Percentiles rank a stretch among this genome's conserved stretches.
These are phyloP conservation scores for Cryomyces antarcticus DNA, from an alignment of 495 filamentous ascomycete species.

Conservation along the genomic window DNA sequence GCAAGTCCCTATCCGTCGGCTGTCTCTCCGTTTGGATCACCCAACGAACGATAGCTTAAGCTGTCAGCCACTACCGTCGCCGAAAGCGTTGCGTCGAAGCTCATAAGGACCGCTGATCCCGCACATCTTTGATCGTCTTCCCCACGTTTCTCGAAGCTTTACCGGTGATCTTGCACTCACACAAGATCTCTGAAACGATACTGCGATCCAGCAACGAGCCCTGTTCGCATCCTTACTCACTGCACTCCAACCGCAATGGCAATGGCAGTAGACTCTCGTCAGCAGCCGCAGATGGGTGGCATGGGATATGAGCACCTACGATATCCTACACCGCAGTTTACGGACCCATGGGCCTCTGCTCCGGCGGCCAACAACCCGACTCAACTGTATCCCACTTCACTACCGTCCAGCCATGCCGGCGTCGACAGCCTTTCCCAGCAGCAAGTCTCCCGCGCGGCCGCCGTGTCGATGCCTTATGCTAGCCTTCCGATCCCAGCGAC, in stretches of 20 bases:
- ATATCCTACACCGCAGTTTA: conserved; percentile 66
- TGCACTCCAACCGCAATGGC: conserved; percentile 35
- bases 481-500: conserved; percentile 50
- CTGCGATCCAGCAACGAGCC: not conserved
- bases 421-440: conserved; percentile 33
- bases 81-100: no score
- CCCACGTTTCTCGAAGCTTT: not conserved
- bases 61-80: no score
- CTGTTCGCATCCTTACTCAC: not conserved
- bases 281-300: conserved; percentile 51
- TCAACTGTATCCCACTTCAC: conserved; percentile 34
- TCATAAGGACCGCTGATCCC: not conserved
- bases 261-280: conserved; percentile 68
- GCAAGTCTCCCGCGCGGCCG: conserved; percentile 30
- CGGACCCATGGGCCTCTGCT: conserved; percentile 66
- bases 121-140: not conserved
- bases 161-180: not conserved
- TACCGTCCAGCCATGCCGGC: conserved; percentile 33
- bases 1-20: no score
- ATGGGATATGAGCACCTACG: conserved; percentile 66
- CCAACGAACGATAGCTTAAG: no score
- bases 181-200: not conserved
- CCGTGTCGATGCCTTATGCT: conserved; percentile 55
- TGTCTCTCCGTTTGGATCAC: no score
- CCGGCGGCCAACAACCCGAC: conserved; percentile 35